These are phyloP conservation scores for Canavalia gladiata DNA, from an alignment of 306 rosid species.

Conservation along the genomic window DNA sequence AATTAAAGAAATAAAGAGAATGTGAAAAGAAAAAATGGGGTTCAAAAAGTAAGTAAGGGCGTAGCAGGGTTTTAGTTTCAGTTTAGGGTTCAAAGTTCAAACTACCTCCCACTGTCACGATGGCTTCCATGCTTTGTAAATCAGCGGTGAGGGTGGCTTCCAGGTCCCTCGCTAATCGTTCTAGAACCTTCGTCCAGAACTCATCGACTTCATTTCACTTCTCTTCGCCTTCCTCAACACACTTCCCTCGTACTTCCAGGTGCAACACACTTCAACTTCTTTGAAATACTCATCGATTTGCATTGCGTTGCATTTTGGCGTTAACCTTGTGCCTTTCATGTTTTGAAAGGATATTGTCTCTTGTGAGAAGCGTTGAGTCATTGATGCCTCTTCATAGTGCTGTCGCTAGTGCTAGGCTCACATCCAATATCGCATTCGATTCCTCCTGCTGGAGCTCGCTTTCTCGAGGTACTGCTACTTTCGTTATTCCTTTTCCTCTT, in stretches of 20 bases:
- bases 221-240: constrained; percentile 57
- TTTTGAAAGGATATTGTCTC: constrained; percentile 64
- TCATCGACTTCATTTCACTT: constrained; percentile 51
- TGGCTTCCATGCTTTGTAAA: constrained; percentile 71
- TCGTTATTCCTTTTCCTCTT: background rate
- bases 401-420: constrained; percentile 87
- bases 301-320: background rate
- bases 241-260: constrained; percentile 68
- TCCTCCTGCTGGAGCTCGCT: constrained; percentile 87
- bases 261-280: constrained; percentile 33
- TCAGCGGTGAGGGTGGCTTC: constrained; percentile 70
- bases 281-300: background rate
- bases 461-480: constrained; percentile 73
- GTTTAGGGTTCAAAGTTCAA: constrained; percentile 19
- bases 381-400: constrained; percentile 90
- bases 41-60: too few relatives aligned
- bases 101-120: background rate
- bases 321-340: background rate
- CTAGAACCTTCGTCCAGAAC: constrained; percentile 56
- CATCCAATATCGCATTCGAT: constrained; percentile 77
- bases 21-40: too few relatives aligned
- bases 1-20: too few relatives aligned
- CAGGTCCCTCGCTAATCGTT: constrained; percentile 61
- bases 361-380: constrained; percentile 73
- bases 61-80: too few relatives aligned